Conservation (phyloP, 305 asterid genomes). For the Fraxinus sp. region DNA sequence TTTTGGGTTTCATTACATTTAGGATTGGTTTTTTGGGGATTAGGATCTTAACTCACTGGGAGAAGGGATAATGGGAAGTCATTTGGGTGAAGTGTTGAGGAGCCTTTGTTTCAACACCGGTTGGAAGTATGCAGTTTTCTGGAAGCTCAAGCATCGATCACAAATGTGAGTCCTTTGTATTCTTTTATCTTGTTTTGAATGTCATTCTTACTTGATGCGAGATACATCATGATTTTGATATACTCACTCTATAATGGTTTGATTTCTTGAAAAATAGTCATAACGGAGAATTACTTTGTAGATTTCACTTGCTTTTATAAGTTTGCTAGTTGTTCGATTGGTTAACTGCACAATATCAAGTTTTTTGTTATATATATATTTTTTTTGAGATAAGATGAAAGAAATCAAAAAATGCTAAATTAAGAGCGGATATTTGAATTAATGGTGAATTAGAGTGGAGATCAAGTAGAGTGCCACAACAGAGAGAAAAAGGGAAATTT, state of each 20-base stretch:
- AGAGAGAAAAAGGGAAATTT: background rate
- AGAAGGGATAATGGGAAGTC: constrained; percentile 66
- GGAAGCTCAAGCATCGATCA: constrained; percentile 81
- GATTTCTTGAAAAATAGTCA: background rate
- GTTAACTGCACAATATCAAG: background rate
- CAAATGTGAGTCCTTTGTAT: constrained; percentile 67
- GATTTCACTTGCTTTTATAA: constrained; percentile 11
- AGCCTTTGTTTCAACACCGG: constrained; percentile 70
- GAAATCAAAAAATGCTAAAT: background rate
- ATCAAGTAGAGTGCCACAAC: background rate
- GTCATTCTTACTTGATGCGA: background rate
- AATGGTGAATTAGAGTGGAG: background rate
- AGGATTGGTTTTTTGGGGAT: constrained; percentile 44
- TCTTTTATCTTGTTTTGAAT: constrained; percentile 20
- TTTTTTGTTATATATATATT: background rate
- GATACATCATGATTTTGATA: constrained; percentile 6
- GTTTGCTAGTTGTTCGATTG: background rate
- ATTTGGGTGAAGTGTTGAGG: constrained; percentile 68
- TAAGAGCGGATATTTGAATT: background rate
- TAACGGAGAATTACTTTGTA: background rate
- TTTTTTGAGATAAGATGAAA: constrained; percentile 13
- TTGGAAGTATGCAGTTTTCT: constrained; percentile 91
- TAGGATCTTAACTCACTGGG: constrained; percentile 48
- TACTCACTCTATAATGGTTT: background rate
- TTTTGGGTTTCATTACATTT: constrained; percentile 37